Evolutionary conservation across 495 filamentous ascomycete species (phyloP).

Genomic region (Penicillium verhagenii): DNA sequence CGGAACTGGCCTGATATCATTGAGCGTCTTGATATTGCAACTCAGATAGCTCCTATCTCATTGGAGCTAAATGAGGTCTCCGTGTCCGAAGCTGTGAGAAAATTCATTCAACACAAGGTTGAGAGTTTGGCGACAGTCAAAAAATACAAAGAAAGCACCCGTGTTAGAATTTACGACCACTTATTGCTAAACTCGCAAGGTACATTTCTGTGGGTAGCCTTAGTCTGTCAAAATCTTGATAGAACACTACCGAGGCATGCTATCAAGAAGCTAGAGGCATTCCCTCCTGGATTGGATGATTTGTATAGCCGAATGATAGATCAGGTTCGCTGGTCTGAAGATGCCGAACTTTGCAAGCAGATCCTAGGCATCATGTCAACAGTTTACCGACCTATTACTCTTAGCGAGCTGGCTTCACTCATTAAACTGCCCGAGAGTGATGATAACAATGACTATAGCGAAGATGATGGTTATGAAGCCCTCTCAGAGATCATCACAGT

Average conservation of each 20-base stretch:
- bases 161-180: conserved; percentile 42
- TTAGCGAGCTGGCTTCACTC: not conserved
- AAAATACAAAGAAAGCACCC: conserved; percentile 23
- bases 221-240: not conserved
- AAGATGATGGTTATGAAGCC: too few relatives aligned
- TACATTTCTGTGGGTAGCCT: too few relatives aligned
- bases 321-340: not conserved
- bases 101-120: conserved; percentile 1
- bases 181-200: conserved; percentile 24
- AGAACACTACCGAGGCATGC: not conserved
- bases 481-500: not conserved
- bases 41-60: not conserved
- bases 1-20: conserved; percentile 2
- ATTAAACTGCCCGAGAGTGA: not conserved
- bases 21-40: not conserved
- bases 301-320: not conserved
- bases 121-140: not conserved
- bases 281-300: not conserved
- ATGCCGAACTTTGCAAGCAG: not conserved
- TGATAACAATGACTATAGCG: not conserved
- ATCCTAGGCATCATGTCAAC: not conserved
- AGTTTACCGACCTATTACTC: not conserved
- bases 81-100: too few relatives aligned
- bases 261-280: not conserved
- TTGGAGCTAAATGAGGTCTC: too few relatives aligned